These are phyloP conservation scores for Peronospora belbahrii DNA, from an alignment of 352 stramenopile genomes.

Conservation along the genomic window DNA sequence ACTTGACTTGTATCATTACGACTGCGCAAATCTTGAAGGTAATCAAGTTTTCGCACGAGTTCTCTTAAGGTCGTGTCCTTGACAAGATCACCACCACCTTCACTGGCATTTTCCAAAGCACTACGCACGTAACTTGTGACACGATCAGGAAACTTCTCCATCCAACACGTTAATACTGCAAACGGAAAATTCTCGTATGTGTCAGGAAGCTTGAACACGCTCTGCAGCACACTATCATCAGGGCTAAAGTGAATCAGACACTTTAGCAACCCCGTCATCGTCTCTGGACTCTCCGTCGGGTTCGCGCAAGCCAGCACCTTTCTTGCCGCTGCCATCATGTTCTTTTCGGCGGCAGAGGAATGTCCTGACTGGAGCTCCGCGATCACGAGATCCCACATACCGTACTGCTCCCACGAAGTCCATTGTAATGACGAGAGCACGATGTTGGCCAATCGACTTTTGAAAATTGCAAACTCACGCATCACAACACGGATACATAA, in stretches of 20 bases:
- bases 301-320: conserved; percentile 76
- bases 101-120: conserved; percentile 28
- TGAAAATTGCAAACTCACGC: conserved; percentile 71
- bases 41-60: conserved; percentile 56
- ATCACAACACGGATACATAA: conserved; percentile 58
- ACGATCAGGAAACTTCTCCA: conserved; percentile 50
- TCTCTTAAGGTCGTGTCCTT: conserved; percentile 39
- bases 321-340: conserved; percentile 58
- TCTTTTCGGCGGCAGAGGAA: conserved; percentile 34
- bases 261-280: conserved; percentile 68
- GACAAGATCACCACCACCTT: conserved; percentile 18
- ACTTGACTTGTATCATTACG: conserved; percentile 3
- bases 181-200: conserved; percentile 59
- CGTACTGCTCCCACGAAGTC: conserved; percentile 80
- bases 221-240: conserved; percentile 60
- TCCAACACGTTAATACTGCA: conserved; percentile 61
- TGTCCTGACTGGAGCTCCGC: conserved; percentile 44
- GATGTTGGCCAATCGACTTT: conserved; percentile 58
- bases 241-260: conserved; percentile 65
- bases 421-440: conserved; percentile 70
- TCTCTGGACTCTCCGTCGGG: conserved; percentile 58
- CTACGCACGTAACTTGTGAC: conserved; percentile 53
- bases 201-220: conserved; percentile 61
- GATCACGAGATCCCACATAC: conserved; percentile 71
- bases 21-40: conserved; percentile 37